Percentiles rank a stretch among this genome's conserved stretches.
Conservation (phyloP, 2,329 filamentous ascomycete species). For the Clonostachys solani region DNA sequence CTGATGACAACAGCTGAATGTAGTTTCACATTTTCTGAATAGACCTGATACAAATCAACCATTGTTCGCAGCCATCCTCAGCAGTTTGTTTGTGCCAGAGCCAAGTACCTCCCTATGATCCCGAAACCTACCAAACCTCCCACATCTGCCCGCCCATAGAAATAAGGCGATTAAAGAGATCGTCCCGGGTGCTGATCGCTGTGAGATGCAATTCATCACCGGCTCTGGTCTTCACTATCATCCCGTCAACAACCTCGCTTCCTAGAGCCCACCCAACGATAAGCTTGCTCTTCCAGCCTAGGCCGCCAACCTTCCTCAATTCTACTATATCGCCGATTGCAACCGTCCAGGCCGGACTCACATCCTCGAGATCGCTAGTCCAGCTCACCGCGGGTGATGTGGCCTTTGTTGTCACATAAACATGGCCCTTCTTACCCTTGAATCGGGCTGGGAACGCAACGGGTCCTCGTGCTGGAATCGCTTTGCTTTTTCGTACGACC, state of each 20-base stretch:
- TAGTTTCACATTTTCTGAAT: too few relatives aligned
- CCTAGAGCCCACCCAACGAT: conserved; percentile 76
- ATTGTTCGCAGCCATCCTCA: too few relatives aligned
- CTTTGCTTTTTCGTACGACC: conserved; percentile 46
- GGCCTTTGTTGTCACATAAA: conserved; percentile 64
- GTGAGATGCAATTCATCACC: conserved; percentile 60
- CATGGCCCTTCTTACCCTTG: conserved; percentile 66
- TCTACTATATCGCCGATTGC: conserved; percentile 67
- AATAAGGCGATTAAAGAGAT: conserved; percentile 75
- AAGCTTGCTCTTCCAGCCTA: conserved; percentile 82
- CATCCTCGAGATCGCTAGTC: conserved; percentile 47
- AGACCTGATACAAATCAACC: too few relatives aligned
- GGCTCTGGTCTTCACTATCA: conserved; percentile 59
- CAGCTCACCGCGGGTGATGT: conserved; percentile 66
- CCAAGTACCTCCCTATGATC: too few relatives aligned
- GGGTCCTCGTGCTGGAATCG: conserved; percentile 54
- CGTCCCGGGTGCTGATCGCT: conserved; percentile 67
- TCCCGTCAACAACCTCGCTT: conserved; percentile 69
- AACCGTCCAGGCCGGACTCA: conserved; percentile 65
- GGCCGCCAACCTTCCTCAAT: conserved; percentile 73
- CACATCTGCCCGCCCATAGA: conserved; percentile 79
- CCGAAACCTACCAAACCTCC: conserved; percentile 61
- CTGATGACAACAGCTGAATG: too few relatives aligned
- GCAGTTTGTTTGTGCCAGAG: too few relatives aligned
- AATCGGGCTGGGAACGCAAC: conserved; percentile 72